Base-by-base conservation (phyloP, 2,329 filamentous ascomycete genomes). In the Lachnellula hyalina region DNA sequence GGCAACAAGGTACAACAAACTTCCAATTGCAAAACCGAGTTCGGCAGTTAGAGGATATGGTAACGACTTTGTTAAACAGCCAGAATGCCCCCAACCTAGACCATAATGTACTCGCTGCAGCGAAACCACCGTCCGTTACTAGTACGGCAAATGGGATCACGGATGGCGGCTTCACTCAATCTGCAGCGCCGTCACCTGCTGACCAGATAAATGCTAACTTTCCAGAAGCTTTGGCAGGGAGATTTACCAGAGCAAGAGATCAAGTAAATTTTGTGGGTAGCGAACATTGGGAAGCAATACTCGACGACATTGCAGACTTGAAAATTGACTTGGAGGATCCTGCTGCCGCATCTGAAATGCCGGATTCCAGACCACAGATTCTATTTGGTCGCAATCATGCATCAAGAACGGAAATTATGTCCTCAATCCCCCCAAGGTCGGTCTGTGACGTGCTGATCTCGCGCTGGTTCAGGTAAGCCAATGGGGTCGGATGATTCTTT, bases 261-360 rank as follows among this genome's bases (percentile, higher is more conserved):
- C 50, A 47, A 53, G 52, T 25, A n/a, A 58, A 49, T 14, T 58
- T 52, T 50, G 75, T 82, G 4, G 80, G 80, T 1, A 78, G 78
- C 3, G 81, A 78, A 48, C 79, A 83, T 48, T 81, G 79, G 56
- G 76, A 80, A 73, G 79, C 79, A 4, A 79, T 83, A 67, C 66
- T 83, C 9, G 53, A 62, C 28, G 58, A 61, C 21, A 61, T 63
- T 35, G 25, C 57, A 47, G 58, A 61, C 8, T 55, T 62, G 40
- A 59, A 53, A 49, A 50, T 55, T 42, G 49, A 57, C 40, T 36
- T 57, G 19, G 47, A 56, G 25, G 44, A 28, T 28, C 25, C 40
- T 34, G 36, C 51, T 6, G 41, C 53, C 42, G 36, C 46, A 17
- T 50, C 50, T 14, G 54, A 50, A 19, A 47, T 56, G 11, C 21